phyloP scores from a whole-genome alignment of 2,329 filamentous ascomycete genomes.

The Ophiostoma pallidulum region DNA sequence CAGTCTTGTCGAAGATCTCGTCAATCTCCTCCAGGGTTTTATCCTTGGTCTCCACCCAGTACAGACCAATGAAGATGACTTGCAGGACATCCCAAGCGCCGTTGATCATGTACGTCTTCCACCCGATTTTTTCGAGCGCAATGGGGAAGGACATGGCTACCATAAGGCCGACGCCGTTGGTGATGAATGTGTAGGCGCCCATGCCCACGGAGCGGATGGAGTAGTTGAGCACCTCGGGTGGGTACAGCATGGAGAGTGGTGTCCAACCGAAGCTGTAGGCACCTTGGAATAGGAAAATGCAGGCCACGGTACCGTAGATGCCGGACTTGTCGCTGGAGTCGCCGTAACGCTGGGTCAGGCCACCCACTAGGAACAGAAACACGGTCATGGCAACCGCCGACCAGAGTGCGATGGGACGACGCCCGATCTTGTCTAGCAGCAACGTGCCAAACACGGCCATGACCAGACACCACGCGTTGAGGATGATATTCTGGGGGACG shows the following conservation, averaged over 20 bases:
- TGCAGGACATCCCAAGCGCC: slow-evolving; percentile 32
- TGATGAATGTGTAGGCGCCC: slow-evolving; percentile 33
- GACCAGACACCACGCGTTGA: slow-evolving; percentile 13
- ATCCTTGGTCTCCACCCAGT: slow-evolving; percentile 37
- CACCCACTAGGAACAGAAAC: slow-evolving; percentile 31
- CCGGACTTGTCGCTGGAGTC: slow-evolving; percentile 8
- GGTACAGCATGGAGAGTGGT: slow-evolving; percentile 37
- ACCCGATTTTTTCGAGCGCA: slow-evolving; percentile 36
- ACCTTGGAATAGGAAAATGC: slow-evolving; percentile 46
- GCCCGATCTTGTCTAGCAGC: slow-evolving; percentile 19
- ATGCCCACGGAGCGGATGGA: slow-evolving; percentile 32
- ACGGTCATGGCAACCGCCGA: not conserved
- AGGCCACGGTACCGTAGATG: slow-evolving; percentile 27
- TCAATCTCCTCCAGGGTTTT: slow-evolving; percentile 14
- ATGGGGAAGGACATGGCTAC: slow-evolving; percentile 36
- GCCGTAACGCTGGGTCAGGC: slow-evolving; percentile 2
- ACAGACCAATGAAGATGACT: slow-evolving; percentile 33
- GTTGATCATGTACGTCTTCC: slow-evolving; percentile 43
- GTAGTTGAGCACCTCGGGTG: slow-evolving; percentile 31
- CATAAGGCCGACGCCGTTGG: slow-evolving; percentile 34
- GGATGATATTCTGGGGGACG: slow-evolving; percentile 7
- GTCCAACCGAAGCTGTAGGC: slow-evolving; percentile 43
- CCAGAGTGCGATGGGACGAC: slow-evolving; percentile 5
- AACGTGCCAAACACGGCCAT: slow-evolving; percentile 16
- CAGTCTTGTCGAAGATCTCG: not conserved